phyloP scores from a whole-genome alignment of 192 early-diverging fungal species.

The Diversispora epigaea region DNA sequence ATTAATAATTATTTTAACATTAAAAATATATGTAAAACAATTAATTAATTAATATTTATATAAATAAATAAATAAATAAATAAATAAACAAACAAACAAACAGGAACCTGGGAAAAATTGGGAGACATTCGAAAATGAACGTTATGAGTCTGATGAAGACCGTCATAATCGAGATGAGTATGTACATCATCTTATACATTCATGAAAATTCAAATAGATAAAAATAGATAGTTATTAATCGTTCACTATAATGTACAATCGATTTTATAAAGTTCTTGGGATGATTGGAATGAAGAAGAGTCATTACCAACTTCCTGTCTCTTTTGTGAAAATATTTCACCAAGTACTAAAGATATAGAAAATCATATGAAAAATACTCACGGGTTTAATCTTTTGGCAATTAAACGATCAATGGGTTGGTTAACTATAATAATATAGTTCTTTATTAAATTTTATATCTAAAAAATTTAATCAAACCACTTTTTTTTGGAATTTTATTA shows the following conservation, averaged over 20 bases:
- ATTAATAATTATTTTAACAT: not conserved
- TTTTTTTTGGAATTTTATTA: no score
- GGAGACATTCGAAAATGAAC: slow-evolving; percentile 83
- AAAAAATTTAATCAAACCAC: not conserved
- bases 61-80: not conserved
- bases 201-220: not conserved
- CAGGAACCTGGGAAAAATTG: slow-evolving; percentile 85
- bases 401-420: slow-evolving; percentile 46
- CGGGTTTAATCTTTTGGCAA: slow-evolving; percentile 70
- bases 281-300: slow-evolving; percentile 76
- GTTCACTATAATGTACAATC: slow-evolving; percentile 20
- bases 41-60: not conserved
- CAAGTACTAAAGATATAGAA: slow-evolving; percentile 59
- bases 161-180: slow-evolving; percentile 54
- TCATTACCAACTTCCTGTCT: slow-evolving; percentile 73
- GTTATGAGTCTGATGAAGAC: slow-evolving; percentile 73
- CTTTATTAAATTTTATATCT: not conserved
- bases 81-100: not conserved
- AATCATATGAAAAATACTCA: slow-evolving; percentile 76
- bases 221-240: not conserved
- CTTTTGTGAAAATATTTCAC: slow-evolving; percentile 68
- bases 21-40: not conserved
- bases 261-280: slow-evolving; percentile 63
- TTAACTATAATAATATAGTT: not conserved
- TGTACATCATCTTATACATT: slow-evolving; percentile 38